Evolutionary conservation across 1,284 basidiomycete genomes (phyloP).

Genomic region (Puccinia sorghi): DNA sequence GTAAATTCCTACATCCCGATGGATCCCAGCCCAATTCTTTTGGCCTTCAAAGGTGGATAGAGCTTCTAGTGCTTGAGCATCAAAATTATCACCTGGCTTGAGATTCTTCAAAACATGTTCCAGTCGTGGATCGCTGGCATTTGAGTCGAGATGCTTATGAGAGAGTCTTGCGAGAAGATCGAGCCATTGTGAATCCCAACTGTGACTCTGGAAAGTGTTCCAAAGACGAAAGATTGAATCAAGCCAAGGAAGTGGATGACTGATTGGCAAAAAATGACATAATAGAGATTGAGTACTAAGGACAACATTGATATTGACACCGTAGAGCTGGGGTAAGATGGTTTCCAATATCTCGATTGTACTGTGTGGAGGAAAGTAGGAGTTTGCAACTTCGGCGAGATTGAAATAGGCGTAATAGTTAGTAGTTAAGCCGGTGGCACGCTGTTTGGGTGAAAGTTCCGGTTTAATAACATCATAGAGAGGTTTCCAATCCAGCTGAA

Average conservation of each 20-base stretch:
- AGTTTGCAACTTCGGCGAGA: constrained; percentile 66
- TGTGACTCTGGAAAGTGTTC: constrained; percentile 67
- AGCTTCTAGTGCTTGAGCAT: constrained; percentile 60
- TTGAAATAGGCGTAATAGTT: constrained; percentile 61
- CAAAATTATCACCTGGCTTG: constrained; percentile 20
- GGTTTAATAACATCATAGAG: constrained; percentile 76
- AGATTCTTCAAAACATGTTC: constrained; percentile 59
- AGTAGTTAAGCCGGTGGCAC: constrained; percentile 73
- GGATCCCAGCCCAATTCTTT: constrained; percentile 55
- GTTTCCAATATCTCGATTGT: constrained; percentile 73
- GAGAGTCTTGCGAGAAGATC: constrained; percentile 75
- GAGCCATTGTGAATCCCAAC: constrained; percentile 74
- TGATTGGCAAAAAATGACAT: constrained; percentile 76
- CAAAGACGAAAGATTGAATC: constrained; percentile 76
- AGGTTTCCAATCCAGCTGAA: constrained; percentile 84
- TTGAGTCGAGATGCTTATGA: constrained; percentile 73
- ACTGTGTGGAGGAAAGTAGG: constrained; percentile 83
- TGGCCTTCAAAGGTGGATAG: constrained; percentile 47
- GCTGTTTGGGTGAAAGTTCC: constrained; percentile 78
- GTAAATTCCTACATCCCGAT: constrained; percentile 85
- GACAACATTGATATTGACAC: constrained; percentile 70
- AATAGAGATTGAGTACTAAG: constrained; percentile 78
- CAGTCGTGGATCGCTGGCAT: constrained; percentile 63
- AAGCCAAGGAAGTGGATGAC: constrained; percentile 69
- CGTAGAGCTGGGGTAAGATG: constrained; percentile 75